A percentile compares a stretch with the other conserved stretches of the same genome.
Evolutionary conservation across 371 early-diverging fungal genomes (phyloP).

Genomic region (Zychaea mexicana): DNA sequence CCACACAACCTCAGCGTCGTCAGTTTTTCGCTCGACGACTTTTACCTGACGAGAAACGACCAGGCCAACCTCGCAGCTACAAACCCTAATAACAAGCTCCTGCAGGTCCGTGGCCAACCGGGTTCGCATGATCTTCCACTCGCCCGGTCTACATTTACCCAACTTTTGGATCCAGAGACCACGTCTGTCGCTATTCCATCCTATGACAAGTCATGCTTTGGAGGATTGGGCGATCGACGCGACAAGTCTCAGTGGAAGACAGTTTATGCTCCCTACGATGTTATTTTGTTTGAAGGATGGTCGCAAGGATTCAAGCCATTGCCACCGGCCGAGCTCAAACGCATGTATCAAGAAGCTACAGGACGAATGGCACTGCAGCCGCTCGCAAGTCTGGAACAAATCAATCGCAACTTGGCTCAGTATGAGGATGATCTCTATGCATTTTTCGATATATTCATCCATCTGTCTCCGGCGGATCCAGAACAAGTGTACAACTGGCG

Average conservation of each 20-base stretch:
- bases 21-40: constrained; percentile 85
- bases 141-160: constrained; percentile 51
- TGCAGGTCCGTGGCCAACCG: constrained; percentile 80
- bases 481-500: constrained; percentile 84
- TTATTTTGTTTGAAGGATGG: constrained; percentile 95
- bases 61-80: constrained; percentile 56
- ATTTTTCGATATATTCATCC: constrained; percentile 78
- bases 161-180: constrained; percentile 37
- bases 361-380: constrained; percentile 10
- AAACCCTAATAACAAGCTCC: constrained; percentile 67
- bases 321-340: constrained; percentile 26
- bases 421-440: constrained; percentile 65
- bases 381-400: constrained; percentile 43
- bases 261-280: constrained; percentile 62
- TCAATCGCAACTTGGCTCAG: constrained; percentile 55
- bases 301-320: constrained; percentile 84
- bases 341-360: constrained; percentile 21
- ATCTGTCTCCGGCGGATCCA: constrained; percentile 62
- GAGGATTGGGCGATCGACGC: constrained; percentile 84
- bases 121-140: constrained; percentile 89
- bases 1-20: constrained; percentile 59
- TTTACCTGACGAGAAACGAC: constrained; percentile 75
- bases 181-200: constrained; percentile 58
- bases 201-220: constrained; percentile 78
- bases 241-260: constrained; percentile 58